A percentile compares a stretch with the other conserved stretches of the same genome.
These are phyloP conservation scores for Ophiostoma sp. DNA, from an alignment of 2,329 filamentous ascomycete species.

Conservation along the genomic window DNA sequence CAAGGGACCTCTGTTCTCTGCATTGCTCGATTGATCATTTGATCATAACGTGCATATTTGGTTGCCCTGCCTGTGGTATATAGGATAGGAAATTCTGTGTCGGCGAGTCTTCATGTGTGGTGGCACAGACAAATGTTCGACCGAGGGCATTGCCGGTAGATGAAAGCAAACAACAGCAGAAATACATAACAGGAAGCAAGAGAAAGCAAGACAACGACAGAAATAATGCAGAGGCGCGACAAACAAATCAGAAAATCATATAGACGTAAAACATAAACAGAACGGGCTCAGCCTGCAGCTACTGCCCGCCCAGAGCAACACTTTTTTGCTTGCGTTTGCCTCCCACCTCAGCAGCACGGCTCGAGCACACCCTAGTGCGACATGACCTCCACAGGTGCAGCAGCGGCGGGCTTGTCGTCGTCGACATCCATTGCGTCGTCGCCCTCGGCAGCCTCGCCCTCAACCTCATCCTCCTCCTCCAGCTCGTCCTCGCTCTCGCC, in stretches of 20 bases:
- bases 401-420: conserved; percentile 29
- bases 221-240: not conserved
- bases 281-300: not conserved
- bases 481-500: conserved; percentile 39
- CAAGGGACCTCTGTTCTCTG: not conserved
- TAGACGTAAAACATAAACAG: conserved; percentile 11
- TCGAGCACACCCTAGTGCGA: conserved; percentile 27
- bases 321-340: not conserved
- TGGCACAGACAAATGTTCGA: not conserved
- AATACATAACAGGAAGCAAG: not conserved
- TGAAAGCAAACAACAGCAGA: not conserved
- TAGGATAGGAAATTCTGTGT: no score
- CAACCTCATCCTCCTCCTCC: conserved; percentile 35
- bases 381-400: conserved; percentile 31
- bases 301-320: not conserved
- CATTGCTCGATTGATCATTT: not conserved
- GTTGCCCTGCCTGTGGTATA: not conserved
- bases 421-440: conserved; percentile 39
- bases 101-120: not conserved
- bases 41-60: not conserved
- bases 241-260: conserved; percentile 4
- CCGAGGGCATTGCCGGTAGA: not conserved
- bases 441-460: conserved; percentile 31
- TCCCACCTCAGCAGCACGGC: not conserved
- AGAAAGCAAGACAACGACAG: not conserved